phyloP scores from a whole-genome alignment of 2,329 filamentous ascomycete species.

The Penicillium sp. region DNA sequence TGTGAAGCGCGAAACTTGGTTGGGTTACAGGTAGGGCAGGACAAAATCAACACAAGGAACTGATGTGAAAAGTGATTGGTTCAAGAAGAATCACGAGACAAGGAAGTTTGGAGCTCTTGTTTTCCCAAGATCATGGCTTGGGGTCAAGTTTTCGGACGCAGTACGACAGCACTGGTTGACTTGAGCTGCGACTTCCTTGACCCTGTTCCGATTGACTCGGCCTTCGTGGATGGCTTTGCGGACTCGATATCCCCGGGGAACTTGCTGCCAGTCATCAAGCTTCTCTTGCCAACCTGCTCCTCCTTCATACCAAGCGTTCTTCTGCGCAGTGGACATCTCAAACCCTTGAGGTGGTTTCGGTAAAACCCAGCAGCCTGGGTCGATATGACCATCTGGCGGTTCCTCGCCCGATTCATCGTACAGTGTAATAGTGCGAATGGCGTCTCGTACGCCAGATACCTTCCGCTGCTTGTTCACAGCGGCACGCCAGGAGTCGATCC shows the following conservation, averaged over 20 bases:
- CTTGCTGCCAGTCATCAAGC: slow-evolving; percentile 38
- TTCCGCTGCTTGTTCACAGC: slow-evolving; percentile 36
- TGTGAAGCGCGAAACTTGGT: neutral
- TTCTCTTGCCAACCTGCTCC: slow-evolving; percentile 40
- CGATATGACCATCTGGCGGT: slow-evolving; percentile 37
- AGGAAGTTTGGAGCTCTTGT: neutral
- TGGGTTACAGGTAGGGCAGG: neutral
- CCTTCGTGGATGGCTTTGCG: slow-evolving; percentile 36
- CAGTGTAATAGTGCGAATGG: slow-evolving; percentile 29
- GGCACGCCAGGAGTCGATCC: slow-evolving; percentile 39
- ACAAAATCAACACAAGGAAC: neutral
- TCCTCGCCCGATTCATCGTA: slow-evolving; percentile 38
- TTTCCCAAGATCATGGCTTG: neutral
- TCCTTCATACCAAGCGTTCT: slow-evolving; percentile 39
- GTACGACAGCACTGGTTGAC: slow-evolving; percentile 20
- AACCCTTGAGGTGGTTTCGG: slow-evolving; percentile 40
- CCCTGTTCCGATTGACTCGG: slow-evolving; percentile 32
- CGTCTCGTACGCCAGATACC: slow-evolving; percentile 26
- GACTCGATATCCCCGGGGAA: slow-evolving; percentile 35
- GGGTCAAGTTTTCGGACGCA: slow-evolving; percentile 11
- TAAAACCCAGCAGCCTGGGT: slow-evolving; percentile 41
- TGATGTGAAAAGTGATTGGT: neutral
- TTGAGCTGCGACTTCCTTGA: slow-evolving; percentile 26
- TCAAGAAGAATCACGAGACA: neutral
- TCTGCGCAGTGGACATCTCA: slow-evolving; percentile 33